These are phyloP conservation scores for Mycena sanguinolenta DNA, from an alignment of 768 basidiomycete species.

Conservation along the genomic window DNA sequence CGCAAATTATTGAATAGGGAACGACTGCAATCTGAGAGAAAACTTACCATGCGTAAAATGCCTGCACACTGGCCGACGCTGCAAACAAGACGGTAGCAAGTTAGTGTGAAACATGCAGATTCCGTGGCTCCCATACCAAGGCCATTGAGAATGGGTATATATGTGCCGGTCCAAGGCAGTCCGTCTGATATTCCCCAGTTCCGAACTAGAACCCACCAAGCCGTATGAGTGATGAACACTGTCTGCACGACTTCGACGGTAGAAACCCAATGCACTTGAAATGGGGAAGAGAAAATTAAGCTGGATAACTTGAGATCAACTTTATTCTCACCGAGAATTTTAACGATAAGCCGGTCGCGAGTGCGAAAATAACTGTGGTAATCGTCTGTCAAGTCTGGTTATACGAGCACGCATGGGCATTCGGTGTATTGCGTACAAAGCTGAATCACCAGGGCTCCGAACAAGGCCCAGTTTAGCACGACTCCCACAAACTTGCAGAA, in stretches of 20 bases:
- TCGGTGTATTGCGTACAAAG: background rate
- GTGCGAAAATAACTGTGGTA: constrained; percentile 8
- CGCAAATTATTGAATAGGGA: background rate
- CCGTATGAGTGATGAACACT: background rate
- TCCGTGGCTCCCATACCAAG: background rate
- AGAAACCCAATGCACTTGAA: constrained; percentile 9
- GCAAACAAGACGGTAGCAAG: background rate
- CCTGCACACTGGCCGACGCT: constrained; percentile 9
- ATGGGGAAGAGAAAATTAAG: background rate
- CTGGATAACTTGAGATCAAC: background rate
- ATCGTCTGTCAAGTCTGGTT: background rate
- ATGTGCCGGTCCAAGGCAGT: background rate
- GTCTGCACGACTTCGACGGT: constrained; percentile 8
- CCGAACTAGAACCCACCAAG: background rate
- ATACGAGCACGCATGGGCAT: background rate
- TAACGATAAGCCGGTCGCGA: background rate
- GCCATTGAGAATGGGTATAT: constrained; percentile 11
- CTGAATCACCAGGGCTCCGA: constrained; percentile 10
- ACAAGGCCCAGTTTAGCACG: constrained; percentile 11
- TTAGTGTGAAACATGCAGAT: background rate
- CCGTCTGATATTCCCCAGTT: background rate
- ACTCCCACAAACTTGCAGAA: constrained; percentile 4
- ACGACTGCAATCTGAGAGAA: background rate
- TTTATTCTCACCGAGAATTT: constrained; percentile 9
- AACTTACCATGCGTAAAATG: constrained; percentile 7